A percentile compares a stretch with the other conserved stretches of the same genome.
Evolutionary conservation across 2,329 filamentous ascomycete genomes (phyloP).

Genomic region (Phialocephala subalpina): DNA sequence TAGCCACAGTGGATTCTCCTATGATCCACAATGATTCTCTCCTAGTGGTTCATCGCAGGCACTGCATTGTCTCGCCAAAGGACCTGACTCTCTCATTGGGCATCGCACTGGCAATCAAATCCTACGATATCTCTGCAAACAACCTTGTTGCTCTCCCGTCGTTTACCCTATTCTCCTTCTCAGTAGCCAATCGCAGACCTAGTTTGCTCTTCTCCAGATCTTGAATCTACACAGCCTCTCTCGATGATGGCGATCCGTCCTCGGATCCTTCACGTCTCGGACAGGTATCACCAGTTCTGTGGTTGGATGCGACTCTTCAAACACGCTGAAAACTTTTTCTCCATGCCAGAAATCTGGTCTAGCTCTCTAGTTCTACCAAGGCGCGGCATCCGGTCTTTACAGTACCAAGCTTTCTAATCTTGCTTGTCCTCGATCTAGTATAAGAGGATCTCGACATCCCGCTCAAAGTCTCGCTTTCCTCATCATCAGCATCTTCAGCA

Average conservation of each 20-base stretch:
- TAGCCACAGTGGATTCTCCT: background rate
- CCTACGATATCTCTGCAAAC: constrained; percentile 10
- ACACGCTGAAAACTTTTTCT: constrained; percentile 26
- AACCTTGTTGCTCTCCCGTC: constrained; percentile 18
- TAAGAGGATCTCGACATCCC: constrained; percentile 36
- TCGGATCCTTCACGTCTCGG: constrained; percentile 28
- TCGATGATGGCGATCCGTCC: constrained; percentile 8
- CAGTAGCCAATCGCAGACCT: constrained; percentile 28
- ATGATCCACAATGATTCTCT: constrained; percentile 28
- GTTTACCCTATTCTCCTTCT: constrained; percentile 2
- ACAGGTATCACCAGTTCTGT: constrained; percentile 31
- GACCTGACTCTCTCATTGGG: constrained; percentile 12
- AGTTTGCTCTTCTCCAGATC: constrained; percentile 18
- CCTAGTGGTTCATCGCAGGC: constrained; percentile 13
- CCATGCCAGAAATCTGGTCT: constrained; percentile 30
- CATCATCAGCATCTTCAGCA: constrained; percentile 40
- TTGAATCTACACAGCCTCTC: constrained; percentile 24
- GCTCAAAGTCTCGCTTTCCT: constrained; percentile 31
- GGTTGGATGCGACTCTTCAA: constrained; percentile 31
- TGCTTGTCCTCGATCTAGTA: constrained; percentile 25
- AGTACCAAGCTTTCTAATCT: constrained; percentile 34
- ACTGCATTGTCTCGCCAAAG: constrained; percentile 14
- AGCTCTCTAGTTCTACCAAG: constrained; percentile 28
- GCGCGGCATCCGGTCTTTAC: constrained; percentile 37
- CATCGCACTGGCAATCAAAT: constrained; percentile 10